phyloP scores from a whole-genome alignment of 2,329 filamentous ascomycete species.

The Fusarium udum region DNA sequence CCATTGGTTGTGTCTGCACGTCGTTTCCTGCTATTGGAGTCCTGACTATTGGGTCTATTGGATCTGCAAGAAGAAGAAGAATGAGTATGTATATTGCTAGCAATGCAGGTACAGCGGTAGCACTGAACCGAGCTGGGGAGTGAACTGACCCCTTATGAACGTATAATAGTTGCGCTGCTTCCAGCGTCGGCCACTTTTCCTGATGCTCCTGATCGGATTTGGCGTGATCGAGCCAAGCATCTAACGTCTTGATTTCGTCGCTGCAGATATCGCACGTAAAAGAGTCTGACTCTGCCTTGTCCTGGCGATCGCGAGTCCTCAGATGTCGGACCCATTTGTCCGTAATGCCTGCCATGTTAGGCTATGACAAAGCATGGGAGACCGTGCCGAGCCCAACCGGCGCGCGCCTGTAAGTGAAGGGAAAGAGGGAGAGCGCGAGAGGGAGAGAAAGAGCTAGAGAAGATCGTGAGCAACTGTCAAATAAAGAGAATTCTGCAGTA shows the following conservation, averaged over 20 bases:
- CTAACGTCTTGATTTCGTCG: constrained; percentile 37
- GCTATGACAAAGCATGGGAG: constrained; percentile 15
- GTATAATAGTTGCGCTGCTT: constrained; percentile 16
- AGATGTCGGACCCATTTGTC: constrained; percentile 34
- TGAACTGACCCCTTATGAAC: constrained; percentile 14
- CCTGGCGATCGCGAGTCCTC: constrained; percentile 22
- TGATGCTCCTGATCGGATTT: constrained; percentile 28
- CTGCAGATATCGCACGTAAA: constrained; percentile 33
- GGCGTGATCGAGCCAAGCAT: constrained; percentile 43
- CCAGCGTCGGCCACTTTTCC: constrained; percentile 20
- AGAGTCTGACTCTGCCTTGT: constrained; percentile 7
- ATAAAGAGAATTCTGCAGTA: constrained; percentile 3
- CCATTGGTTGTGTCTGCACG: constrained; percentile 6
- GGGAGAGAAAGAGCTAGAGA: not conserved
- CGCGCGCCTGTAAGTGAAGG: not conserved
- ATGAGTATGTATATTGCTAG: constrained; percentile 4
- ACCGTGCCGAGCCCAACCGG: not conserved
- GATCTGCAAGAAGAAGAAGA: not conserved
- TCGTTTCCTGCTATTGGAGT: constrained; percentile 11
- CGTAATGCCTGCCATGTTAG: constrained; percentile 24
- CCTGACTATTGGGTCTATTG: not conserved
- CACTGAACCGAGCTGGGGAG: not conserved
- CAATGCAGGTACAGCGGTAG: not conserved
- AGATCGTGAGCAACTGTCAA: not conserved
- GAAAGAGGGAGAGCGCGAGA: not conserved